A percentile compares a stretch with the other conserved stretches of the same genome.
phyloP scores from a whole-genome alignment of 2,329 filamentous ascomycete species.

The Cladosporium sp. region DNA sequence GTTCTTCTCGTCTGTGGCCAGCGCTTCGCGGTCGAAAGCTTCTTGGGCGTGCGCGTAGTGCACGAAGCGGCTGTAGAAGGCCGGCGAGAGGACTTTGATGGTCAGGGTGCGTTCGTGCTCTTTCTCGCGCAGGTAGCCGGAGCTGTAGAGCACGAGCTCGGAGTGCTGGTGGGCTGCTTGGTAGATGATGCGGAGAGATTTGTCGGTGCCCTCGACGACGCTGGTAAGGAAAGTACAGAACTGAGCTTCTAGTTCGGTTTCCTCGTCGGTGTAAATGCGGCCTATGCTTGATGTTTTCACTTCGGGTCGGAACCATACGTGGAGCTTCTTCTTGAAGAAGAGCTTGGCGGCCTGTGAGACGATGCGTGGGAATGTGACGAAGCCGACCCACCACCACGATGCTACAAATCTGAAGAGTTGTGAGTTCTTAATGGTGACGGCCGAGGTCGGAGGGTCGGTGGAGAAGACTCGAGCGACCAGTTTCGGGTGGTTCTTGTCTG shows the following conservation, averaged over 20 bases:
- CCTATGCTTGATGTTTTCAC: constrained; percentile 59
- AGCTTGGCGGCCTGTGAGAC: constrained; percentile 61
- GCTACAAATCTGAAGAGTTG: constrained; percentile 34
- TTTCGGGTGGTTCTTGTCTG: constrained; percentile 63
- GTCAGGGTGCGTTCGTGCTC: constrained; percentile 50
- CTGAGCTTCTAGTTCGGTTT: constrained; percentile 46
- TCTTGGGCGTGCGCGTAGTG: constrained; percentile 64
- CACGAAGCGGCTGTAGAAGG: constrained; percentile 68
- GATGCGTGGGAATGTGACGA: constrained; percentile 67
- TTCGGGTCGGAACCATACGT: constrained; percentile 68
- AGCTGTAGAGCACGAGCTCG: constrained; percentile 37
- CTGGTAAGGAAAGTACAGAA: constrained; percentile 46
- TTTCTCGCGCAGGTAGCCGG: constrained; percentile 40
- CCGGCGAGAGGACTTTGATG: constrained; percentile 63
- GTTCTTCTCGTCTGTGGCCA: constrained; percentile 55
- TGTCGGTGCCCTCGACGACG: constrained; percentile 52
- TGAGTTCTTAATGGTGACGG: constrained; percentile 49
- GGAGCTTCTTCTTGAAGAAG: constrained; percentile 59
- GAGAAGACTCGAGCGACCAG: constrained; percentile 64
- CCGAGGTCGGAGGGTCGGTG: constrained; percentile 52
- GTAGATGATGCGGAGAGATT: constrained; percentile 56
- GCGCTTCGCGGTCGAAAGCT: constrained; percentile 62
- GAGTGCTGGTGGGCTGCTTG: constrained; percentile 43
- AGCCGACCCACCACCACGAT: constrained; percentile 68
- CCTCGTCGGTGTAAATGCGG: constrained; percentile 54